Base-by-base conservation (phyloP, 2,329 filamentous ascomycete genomes). In the Claviceps citrina region DNA sequence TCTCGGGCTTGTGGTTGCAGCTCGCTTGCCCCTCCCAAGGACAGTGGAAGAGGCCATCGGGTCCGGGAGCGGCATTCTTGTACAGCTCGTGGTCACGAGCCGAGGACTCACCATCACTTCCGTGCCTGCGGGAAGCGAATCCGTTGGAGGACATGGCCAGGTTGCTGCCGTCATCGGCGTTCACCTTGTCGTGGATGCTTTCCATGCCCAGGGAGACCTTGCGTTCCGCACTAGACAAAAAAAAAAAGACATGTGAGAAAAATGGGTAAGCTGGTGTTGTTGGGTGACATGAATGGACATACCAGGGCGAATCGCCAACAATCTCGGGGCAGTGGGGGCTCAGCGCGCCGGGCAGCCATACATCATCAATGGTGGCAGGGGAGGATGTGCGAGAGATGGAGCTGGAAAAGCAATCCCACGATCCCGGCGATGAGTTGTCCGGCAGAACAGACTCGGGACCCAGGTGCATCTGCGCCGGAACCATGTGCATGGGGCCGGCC, bases 1-100 rank as follows among this genome's bases (percentile, higher is more conserved):
- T 91, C 56, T 93, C 91, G 31, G 87, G 77, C 65, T 84, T 83
- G 76, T 95, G 89, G 61, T 75, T 82, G 73, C 89, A 96, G 54
- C 58, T 67, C 25, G 64, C 43, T 44, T 78, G 70, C 51, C 76
- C 81, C 58, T 81, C 78, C 70, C 81, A 91, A 5, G 89, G 89
- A 70, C 89, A 96, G 65, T 93, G 85, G 66, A 91, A 96, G 43
- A 93, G 74, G 55, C 85, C 86, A 61, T 94, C 84, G 26, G 69
- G 59, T 31, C 71, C 61, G 8, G 78, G 73, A 35, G 64, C 63
- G 40, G 70, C 73, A 49, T 75, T 76, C 57, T 79, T 78, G 67
- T 87, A 89, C 10, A 84, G 65, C 16, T 68, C 71, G 57, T 87
- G 78, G 56, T 78, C 73, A 53, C 76, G 62, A 25, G 74, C 75